Evolutionary conservation across 129 eudicot species (phyloP).

Genomic region (Erigeron canadensis): DNA sequence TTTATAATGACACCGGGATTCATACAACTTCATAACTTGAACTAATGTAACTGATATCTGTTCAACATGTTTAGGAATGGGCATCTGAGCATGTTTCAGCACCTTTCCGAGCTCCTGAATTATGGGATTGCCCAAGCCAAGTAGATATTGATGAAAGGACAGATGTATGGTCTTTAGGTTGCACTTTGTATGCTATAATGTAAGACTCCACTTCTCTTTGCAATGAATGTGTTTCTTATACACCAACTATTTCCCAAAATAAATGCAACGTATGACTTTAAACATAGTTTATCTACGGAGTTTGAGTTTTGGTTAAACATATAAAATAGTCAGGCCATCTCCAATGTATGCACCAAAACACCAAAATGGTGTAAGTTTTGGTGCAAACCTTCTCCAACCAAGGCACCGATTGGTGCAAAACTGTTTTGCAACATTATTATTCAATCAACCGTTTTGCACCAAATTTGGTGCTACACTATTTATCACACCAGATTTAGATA

Average conservation of each 20-base stretch:
- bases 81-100: slow-evolving; percentile 96
- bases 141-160: slow-evolving; percentile 91
- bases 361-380: too few relatives aligned
- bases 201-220: slow-evolving; percentile 39
- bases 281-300: background rate
- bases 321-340: background rate
- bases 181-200: slow-evolving; percentile 91
- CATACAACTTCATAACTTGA: background rate
- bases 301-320: background rate
- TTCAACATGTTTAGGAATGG: slow-evolving; percentile 70
- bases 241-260: too few relatives aligned
- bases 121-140: slow-evolving; percentile 99
- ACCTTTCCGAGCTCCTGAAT: slow-evolving; percentile 88
- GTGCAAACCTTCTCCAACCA: too few relatives aligned
- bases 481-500: too few relatives aligned
- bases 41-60: background rate
- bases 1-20: background rate
- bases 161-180: slow-evolving; percentile 95
- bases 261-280: background rate
- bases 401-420: too few relatives aligned
- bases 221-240: background rate
- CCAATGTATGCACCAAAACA: too few relatives aligned
- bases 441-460: too few relatives aligned
- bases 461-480: too few relatives aligned
- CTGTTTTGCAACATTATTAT: too few relatives aligned